phyloP scores from a whole-genome alignment of 805 yeast species.

The Grigorovia transvaalensis region DNA sequence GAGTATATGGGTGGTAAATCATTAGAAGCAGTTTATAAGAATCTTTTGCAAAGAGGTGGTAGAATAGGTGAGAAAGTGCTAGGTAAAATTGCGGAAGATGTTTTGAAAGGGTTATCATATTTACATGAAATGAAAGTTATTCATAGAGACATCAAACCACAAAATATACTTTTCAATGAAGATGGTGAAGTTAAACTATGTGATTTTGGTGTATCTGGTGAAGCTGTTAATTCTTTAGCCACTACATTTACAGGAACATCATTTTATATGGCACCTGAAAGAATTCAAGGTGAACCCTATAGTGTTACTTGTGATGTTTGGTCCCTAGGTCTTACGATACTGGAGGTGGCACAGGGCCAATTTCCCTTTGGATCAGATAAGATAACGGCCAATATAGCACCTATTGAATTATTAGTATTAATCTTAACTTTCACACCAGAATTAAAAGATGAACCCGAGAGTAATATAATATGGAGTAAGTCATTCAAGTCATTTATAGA shows the following conservation, averaged over 20 bases:
- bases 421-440: conserved; percentile 78
- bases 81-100: conserved; percentile 83
- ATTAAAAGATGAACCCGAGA: conserved; percentile 64
- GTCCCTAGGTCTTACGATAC: conserved; percentile 85
- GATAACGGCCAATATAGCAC: conserved; percentile 46
- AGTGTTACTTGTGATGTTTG: conserved; percentile 93
- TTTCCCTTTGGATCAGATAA: conserved; percentile 60
- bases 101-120: conserved; percentile 75
- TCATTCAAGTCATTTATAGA: conserved; percentile 75
- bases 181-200: conserved; percentile 83
- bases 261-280: conserved; percentile 97
- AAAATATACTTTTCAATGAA: conserved; percentile 69
- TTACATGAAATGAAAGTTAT: conserved; percentile 80
- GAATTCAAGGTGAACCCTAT: conserved; percentile 91
- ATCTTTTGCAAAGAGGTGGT: conserved; percentile 63
- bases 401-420: conserved; percentile 75
- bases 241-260: conserved; percentile 97
- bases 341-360: conserved; percentile 88
- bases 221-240: conserved; percentile 88
- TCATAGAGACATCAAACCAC: conserved; percentile 95
- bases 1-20: conserved; percentile 94
- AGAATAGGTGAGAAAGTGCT: conserved; percentile 87
- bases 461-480: conserved; percentile 69
- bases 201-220: conserved; percentile 97
- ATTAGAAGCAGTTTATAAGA: conserved; percentile 80